Base-by-base conservation (phyloP, 2,329 filamentous ascomycete genomes). In the Neofusicoccum laricinum region DNA sequence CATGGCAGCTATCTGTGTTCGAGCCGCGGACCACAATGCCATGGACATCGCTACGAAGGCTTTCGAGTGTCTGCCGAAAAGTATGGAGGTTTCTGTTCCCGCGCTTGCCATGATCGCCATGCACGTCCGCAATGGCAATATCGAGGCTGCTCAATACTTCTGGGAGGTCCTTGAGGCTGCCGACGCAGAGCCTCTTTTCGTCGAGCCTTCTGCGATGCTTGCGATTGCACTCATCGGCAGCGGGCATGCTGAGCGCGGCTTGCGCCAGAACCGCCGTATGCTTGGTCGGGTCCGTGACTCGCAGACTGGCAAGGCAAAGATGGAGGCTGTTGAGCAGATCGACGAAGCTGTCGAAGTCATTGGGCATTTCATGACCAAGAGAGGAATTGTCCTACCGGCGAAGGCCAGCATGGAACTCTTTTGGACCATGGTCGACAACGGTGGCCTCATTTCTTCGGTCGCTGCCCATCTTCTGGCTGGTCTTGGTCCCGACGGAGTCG, bases 151-250 rank as follows among this genome's bases (percentile, higher is more conserved):
- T 58, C 86, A 90, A 68, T 85, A 88, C 68, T 94, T 92, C 79
- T 97, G 94, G 93, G 85, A 87, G 61, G 82, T 91, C 64, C 81
- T 97, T 46, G 80, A 82, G 62, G 87, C 84, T 67, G 84, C 81
- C 43, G 84, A 88, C 2, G 84, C 87, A 65, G 82, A 86, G 71
- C 80, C 84, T 59, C 84, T 87, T 38, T 89, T 96, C 76, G 90
- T 97, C 67, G 93, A 97, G 79, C 91, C 93, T 25, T 90, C 92
- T 12, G 87, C 91, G 64, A 97, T 97, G 92, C 97, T 94, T 72
- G 88, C 91, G 14, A 87, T 96, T 64, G 92, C 93, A 53, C 83
- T 98, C 76, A 90, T 98, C 73, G 90, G 91, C 62, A 92, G 91
- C 67, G 92, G 93, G 46, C 89, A 93, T 71, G 86, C 93, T 55